Conservation (phyloP, 1,284 basidiomycete species). For the Ustilago nuda region DNA sequence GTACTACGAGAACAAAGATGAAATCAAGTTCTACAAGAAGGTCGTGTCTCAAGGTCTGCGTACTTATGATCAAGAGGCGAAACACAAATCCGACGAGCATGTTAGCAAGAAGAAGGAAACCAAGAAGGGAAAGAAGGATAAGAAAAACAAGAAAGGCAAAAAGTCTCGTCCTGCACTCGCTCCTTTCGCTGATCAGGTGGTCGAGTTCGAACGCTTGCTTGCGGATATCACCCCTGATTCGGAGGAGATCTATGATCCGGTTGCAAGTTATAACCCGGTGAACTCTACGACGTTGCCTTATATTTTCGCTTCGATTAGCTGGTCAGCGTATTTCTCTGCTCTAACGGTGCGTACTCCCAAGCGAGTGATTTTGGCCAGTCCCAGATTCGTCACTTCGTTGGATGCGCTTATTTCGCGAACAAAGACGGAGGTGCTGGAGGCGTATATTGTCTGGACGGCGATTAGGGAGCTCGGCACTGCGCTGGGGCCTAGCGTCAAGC, state of each 20-base stretch:
- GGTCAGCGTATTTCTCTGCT: slow-evolving; percentile 83
- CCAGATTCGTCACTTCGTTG: slow-evolving; percentile 80
- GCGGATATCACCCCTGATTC: slow-evolving; percentile 77
- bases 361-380: slow-evolving; percentile 82
- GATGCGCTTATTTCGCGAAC: slow-evolving; percentile 79
- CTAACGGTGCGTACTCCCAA: slow-evolving; percentile 75
- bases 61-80: slow-evolving; percentile 73
- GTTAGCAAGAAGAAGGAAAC: slow-evolving; percentile 71
- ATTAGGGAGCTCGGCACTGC: slow-evolving; percentile 58
- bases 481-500: slow-evolving; percentile 68
- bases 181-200: slow-evolving; percentile 79
- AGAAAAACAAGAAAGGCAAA: slow-evolving; percentile 71
- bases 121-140: slow-evolving; percentile 73
- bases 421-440: slow-evolving; percentile 80
- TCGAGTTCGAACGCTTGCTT: slow-evolving; percentile 84
- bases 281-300: slow-evolving; percentile 75
- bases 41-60: slow-evolving; percentile 79
- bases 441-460: slow-evolving; percentile 77
- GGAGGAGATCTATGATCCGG: slow-evolving; percentile 78
- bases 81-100: slow-evolving; percentile 74
- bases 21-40: slow-evolving; percentile 78
- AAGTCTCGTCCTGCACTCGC: slow-evolving; percentile 71
- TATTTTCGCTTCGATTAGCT: slow-evolving; percentile 79
- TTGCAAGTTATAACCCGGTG: slow-evolving; percentile 88
- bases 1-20: slow-evolving; percentile 85